Conservation (phyloP, 371 early-diverging fungal species). For the Mucor circinelloides region DNA sequence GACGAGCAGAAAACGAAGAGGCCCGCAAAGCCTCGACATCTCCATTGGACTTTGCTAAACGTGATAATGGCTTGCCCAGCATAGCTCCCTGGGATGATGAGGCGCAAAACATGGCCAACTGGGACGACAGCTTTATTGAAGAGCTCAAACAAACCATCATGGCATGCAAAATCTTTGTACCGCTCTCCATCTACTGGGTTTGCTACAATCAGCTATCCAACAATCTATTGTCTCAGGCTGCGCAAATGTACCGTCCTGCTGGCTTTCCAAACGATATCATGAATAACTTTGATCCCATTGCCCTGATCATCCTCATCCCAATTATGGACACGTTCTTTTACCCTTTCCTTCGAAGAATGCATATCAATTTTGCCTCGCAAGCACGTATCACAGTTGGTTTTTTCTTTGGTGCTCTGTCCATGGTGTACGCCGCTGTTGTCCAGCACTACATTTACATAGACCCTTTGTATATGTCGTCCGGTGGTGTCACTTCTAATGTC, state of each 20-base stretch:
- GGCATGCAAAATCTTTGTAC: constrained; percentile 72
- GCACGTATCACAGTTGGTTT: constrained; percentile 60
- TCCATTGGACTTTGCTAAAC: constrained; percentile 59
- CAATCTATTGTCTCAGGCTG: constrained; percentile 72
- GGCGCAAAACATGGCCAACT: constrained; percentile 33
- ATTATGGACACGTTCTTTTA: constrained; percentile 65
- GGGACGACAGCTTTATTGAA: constrained; percentile 69
- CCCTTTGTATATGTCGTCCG: constrained; percentile 20
- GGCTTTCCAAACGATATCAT: constrained; percentile 58
- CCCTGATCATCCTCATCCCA: constrained; percentile 71
- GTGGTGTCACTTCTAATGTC: constrained; percentile 28
- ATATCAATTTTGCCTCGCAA: constrained; percentile 34
- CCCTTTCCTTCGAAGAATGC: constrained; percentile 58
- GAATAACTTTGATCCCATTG: constrained; percentile 73
- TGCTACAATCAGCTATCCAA: constrained; percentile 70
- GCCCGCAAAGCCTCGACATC: constrained; percentile 21
- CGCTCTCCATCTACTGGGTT: constrained; percentile 77
- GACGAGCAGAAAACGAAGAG: constrained; percentile 36
- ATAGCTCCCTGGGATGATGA: constrained; percentile 55
- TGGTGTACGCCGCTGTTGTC: constrained; percentile 69
- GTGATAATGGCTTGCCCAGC: constrained; percentile 34
- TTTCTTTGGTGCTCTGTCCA: constrained; percentile 56
- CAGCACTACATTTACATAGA: constrained; percentile 68
- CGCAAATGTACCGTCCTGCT: constrained; percentile 57
- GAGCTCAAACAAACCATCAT: constrained; percentile 63